Percentiles rank a stretch among this genome's conserved stretches.
Conservation (phyloP, 2,329 filamentous ascomycete species). For the Aspergillus nomiae region DNA sequence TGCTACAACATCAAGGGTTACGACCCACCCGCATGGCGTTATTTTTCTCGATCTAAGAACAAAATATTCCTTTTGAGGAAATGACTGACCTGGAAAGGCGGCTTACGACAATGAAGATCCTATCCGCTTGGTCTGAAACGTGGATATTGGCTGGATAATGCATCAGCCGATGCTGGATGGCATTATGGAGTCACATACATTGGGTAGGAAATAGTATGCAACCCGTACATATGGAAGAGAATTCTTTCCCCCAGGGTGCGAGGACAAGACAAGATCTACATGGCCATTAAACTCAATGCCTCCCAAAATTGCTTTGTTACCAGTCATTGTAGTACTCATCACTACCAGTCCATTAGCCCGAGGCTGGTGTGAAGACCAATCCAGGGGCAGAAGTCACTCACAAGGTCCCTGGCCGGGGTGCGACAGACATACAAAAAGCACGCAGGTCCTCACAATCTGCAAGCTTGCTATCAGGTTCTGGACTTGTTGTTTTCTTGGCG, state of each 20-base stretch:
- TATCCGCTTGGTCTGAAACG: not conserved
- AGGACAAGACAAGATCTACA: not conserved
- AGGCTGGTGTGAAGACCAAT: not conserved
- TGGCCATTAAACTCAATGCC: not conserved
- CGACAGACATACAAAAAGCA: not conserved
- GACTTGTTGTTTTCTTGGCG: constrained; percentile 3
- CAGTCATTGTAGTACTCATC: not conserved
- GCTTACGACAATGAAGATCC: not conserved
- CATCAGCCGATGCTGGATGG: not conserved
- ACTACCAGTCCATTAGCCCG: not conserved
- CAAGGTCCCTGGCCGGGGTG: constrained; percentile 10
- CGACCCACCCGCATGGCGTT: not conserved
- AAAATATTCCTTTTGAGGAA: not conserved
- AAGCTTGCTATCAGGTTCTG: not conserved
- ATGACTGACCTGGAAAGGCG: not conserved
- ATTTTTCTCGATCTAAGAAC: not conserved
- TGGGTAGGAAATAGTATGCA: not conserved
- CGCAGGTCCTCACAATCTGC: constrained; percentile 6
- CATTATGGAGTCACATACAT: not conserved
- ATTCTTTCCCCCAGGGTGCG: not conserved
- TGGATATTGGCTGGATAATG: not conserved
- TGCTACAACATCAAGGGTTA: not conserved
- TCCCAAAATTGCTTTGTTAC: not conserved
- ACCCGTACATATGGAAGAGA: not conserved
- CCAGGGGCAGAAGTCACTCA: not conserved